A percentile compares a stretch with the other conserved stretches of the same genome.
Evolutionary conservation across 768 basidiomycete species (phyloP).

Genomic region (Tricholoma bakamatsutake): DNA sequence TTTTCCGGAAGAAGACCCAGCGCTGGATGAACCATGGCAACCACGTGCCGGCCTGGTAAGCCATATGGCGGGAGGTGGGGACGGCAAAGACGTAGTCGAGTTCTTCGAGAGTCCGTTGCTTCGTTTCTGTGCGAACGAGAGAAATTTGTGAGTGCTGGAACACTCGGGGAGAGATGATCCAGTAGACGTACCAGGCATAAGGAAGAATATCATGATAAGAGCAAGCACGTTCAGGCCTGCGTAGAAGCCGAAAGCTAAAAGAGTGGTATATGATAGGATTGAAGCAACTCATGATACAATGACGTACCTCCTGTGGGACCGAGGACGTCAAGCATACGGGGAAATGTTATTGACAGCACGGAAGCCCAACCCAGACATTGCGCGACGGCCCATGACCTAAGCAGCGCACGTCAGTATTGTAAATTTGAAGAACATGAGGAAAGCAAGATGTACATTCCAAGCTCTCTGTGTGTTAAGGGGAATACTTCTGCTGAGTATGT

Average conservation of each 20-base stretch:
- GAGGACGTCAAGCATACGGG: slow-evolving; percentile 44
- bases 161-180: neutral
- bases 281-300: slow-evolving; percentile 11
- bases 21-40: slow-evolving; percentile 49
- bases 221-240: slow-evolving; percentile 46
- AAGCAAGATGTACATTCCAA: slow-evolving; percentile 40
- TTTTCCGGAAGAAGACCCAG: slow-evolving; percentile 35
- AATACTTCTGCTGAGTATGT: slow-evolving; percentile 91
- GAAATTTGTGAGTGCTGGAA: neutral
- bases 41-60: slow-evolving; percentile 38
- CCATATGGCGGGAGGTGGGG: slow-evolving; percentile 36
- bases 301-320: slow-evolving; percentile 29
- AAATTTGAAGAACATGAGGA: slow-evolving; percentile 22
- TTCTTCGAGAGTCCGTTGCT: slow-evolving; percentile 47
- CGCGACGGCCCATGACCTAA: slow-evolving; percentile 50
- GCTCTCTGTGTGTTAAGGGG: slow-evolving; percentile 75
- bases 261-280: neutral
- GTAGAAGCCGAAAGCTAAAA: slow-evolving; percentile 52
- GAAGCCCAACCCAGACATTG: slow-evolving; percentile 48
- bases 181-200: slow-evolving; percentile 40
- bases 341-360: slow-evolving; percentile 54
- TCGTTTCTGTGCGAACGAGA: slow-evolving; percentile 33
- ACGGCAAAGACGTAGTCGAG: slow-evolving; percentile 50
- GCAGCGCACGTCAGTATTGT: slow-evolving; percentile 14
- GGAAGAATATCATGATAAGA: slow-evolving; percentile 50